Percentiles rank a stretch among this genome's conserved stretches.
phyloP scores from a whole-genome alignment of 495 filamentous ascomycete genomes.

The Neurospora sp. region DNA sequence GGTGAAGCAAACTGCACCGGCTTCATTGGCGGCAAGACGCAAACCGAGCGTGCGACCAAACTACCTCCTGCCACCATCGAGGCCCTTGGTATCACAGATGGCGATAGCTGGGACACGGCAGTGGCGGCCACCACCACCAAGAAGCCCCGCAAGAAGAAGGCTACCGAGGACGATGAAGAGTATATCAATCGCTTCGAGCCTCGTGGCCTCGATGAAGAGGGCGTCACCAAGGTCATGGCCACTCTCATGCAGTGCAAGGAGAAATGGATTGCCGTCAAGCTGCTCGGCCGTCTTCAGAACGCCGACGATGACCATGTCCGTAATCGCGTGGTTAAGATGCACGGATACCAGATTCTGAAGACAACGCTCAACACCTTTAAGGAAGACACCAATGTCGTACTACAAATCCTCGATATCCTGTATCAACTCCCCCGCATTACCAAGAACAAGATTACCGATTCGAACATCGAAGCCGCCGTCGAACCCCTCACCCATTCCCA shows the following conservation, averaged over 20 bases:
- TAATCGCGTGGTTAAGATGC: conserved; percentile 87
- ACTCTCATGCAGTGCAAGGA: conserved; percentile 98
- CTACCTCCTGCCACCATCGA: conserved; percentile 84
- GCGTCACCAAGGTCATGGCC: conserved; percentile 96
- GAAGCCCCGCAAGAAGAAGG: conserved; percentile 88
- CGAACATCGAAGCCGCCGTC: conserved; percentile 84
- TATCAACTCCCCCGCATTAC: conserved; percentile 83
- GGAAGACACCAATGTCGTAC: conserved; percentile 76
- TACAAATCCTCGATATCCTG: conserved; percentile 86
- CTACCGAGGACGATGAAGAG: conserved; percentile 89
- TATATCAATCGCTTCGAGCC: conserved; percentile 87
- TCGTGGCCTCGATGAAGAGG: conserved; percentile 73
- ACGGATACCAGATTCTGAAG: conserved; percentile 92
- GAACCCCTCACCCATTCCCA: conserved; percentile 54
- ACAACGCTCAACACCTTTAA: conserved; percentile 73
- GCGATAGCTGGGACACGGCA: conserved; percentile 81
- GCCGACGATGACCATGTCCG: conserved; percentile 81
- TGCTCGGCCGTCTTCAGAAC: conserved; percentile 81
- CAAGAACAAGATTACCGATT: conserved; percentile 93
- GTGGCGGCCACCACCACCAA: conserved; percentile 48
- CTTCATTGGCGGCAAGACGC: conserved; percentile 94
- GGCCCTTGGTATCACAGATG: conserved; percentile 90
- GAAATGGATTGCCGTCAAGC: conserved; percentile 97
- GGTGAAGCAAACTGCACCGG: conserved; percentile 90
- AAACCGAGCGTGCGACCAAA: conserved; percentile 92